Conservation (phyloP, 176 grass and related monocot genomes). For the Musa acuminata region DNA sequence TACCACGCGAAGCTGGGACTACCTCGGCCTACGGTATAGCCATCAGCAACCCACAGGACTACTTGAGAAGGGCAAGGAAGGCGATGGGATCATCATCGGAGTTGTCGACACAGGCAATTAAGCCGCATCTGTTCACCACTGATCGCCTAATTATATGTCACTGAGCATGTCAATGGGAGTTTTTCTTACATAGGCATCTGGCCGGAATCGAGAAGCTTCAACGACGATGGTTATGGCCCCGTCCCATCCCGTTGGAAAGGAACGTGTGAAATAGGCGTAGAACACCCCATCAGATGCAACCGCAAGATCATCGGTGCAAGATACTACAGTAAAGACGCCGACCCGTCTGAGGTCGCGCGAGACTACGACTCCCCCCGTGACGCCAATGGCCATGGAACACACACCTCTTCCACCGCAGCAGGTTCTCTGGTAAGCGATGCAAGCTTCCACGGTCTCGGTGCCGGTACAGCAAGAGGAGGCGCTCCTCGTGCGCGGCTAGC, state of each 20-base stretch:
- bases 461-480: conserved; percentile 44
- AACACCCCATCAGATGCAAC: background rate
- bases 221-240: conserved; percentile 48
- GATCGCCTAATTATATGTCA: too few relatives aligned
- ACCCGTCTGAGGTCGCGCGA: background rate
- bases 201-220: conserved; percentile 71
- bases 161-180: conserved; percentile 12
- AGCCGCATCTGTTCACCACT: background rate
- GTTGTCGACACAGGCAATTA: conserved; percentile 55
- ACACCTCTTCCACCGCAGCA: conserved; percentile 59
- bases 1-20: conserved; percentile 39
- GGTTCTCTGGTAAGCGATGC: conserved; percentile 42
- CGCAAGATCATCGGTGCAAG: conserved; percentile 75
- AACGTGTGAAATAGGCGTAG: conserved; percentile 24
- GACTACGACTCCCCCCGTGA: conserved; percentile 51
- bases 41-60: conserved; percentile 4
- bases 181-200: conserved; percentile 43
- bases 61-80: conserved; percentile 21
- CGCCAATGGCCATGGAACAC: conserved; percentile 53
- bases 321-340: conserved; percentile 39
- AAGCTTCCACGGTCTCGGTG: conserved; percentile 39
- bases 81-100: conserved; percentile 57
- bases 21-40: conserved; percentile 9
- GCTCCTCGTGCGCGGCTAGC: conserved; percentile 53
- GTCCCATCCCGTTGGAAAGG: conserved; percentile 65